Evolutionary conservation across 164 flowering plant species (phyloP), one percentile per base, ranked within the genome.

Genomic region (Berberis vulgaris): DNA sequence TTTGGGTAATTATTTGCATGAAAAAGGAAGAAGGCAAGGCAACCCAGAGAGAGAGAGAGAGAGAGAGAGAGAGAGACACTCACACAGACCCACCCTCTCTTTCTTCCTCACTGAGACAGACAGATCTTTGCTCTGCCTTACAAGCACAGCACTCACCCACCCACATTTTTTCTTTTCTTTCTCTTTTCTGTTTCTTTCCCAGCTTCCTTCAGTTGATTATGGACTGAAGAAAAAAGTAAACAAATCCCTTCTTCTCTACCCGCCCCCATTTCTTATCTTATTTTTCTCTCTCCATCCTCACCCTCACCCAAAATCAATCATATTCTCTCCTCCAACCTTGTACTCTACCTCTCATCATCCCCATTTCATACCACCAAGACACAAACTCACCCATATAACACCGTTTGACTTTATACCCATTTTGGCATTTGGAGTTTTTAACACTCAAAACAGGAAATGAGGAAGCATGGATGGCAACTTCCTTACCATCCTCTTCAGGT

Each of bases 401-500:
- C 26, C 41, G 55, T 55, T 56, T 61, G 58, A 60, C n/a, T 1
- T 58, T 49, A 41, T 50, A 59, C 53, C 40, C 67, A 38, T 39
- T 65, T 47, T n/a, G 7, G 50, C 43, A 49, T 68, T 57, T 67
- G 43, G 57, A 45, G 47, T 13, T 45, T 60, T 59, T 10, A 46
- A 53, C 46, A 43, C 55, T 60, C 5, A 43, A 63, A 60, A 38
- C 52, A 42, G 52, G 73, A 79, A 75, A 94, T 95, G 99, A 91
- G 97, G 80, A 95, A 88, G 79, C 87, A 95, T 79, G 99, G 99
- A 57, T 91, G 99, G 99, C 92, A 95, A 67, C 96, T 89, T 57
- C 97, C 97, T 59, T 86, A 91, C 71, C 97, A 95, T 67, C 97
- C 97, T 50, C 92, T 95, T 40, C 99, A 95, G 91, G 96, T 94